These are phyloP conservation scores for Pisolithus sp. DNA, from an alignment of 768 basidiomycete genomes.

Conservation along the genomic window DNA sequence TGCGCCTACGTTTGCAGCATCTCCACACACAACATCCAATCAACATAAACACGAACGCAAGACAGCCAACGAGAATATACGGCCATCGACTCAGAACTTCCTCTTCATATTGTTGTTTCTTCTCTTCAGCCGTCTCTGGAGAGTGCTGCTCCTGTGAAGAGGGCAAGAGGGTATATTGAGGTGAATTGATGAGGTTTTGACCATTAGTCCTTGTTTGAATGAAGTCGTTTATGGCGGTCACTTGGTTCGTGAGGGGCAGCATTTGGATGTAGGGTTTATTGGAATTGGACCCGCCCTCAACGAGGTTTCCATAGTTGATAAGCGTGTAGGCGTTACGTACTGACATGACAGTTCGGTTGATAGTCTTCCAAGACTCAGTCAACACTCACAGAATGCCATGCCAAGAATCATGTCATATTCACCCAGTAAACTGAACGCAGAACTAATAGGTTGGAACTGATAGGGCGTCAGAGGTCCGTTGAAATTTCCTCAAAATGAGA, in stretches of 20 bases:
- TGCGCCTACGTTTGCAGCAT: conserved; percentile 41
- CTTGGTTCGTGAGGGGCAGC: conserved; percentile 48
- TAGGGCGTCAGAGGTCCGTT: conserved; percentile 6
- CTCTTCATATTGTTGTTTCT: conserved; percentile 61
- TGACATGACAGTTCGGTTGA: conserved; percentile 22
- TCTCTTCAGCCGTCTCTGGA: conserved; percentile 56
- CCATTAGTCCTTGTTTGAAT: conserved; percentile 55
- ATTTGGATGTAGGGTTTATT: conserved; percentile 66
- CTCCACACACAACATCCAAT: conserved; percentile 50
- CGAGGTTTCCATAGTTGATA: conserved; percentile 66
- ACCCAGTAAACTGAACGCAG: conserved; percentile 70
- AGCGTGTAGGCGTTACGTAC: conserved; percentile 74
- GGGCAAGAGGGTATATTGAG: conserved; percentile 58
- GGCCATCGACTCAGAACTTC: conserved; percentile 66
- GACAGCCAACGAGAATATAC: conserved; percentile 58
- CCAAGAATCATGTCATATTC: conserved; percentile 81
- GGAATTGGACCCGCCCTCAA: conserved; percentile 41
- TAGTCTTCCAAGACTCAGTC: neutral
- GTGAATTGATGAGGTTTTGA: conserved; percentile 46
- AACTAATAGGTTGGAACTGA: conserved; percentile 79
- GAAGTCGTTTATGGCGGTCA: conserved; percentile 58
- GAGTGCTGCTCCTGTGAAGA: conserved; percentile 52
- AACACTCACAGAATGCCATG: conserved; percentile 64
- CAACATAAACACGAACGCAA: conserved; percentile 42
- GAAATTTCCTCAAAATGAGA: neutral